Conservation (phyloP, 306 rosid species). For the Pterocarpus macrocarpus region DNA sequence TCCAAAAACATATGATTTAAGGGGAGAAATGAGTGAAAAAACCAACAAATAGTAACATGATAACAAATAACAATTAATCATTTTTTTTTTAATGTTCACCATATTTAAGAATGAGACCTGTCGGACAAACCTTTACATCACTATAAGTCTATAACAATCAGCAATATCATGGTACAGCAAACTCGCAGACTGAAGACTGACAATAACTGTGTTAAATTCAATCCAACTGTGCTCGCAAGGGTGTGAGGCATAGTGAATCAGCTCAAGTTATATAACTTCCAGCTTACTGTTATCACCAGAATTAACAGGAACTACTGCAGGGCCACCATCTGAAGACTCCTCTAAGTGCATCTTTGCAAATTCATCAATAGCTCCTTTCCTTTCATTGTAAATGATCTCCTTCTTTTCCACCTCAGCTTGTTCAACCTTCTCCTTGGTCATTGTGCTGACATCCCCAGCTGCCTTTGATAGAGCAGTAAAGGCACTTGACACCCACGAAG, state of each 20-base stretch:
- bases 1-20: neutral
- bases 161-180: slow-evolving; percentile 29
- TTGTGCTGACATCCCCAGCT: slow-evolving; percentile 70
- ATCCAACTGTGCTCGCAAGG: slow-evolving; percentile 29
- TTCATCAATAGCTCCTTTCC: slow-evolving; percentile 57
- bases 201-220: slow-evolving; percentile 23
- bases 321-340: slow-evolving; percentile 42
- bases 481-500: slow-evolving; percentile 78
- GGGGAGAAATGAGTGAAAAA: slow-evolving; percentile 10
- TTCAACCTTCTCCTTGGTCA: slow-evolving; percentile 82
- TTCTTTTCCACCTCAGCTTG: slow-evolving; percentile 71
- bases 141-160: slow-evolving; percentile 17
- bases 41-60: slow-evolving; percentile 8
- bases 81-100: slow-evolving; percentile 38
- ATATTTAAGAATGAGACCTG: slow-evolving; percentile 25
- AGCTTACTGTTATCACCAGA: slow-evolving; percentile 57
- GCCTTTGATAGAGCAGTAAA: slow-evolving; percentile 74
- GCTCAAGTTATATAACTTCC: slow-evolving; percentile 48
- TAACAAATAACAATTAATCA: slow-evolving; percentile 39
- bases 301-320: slow-evolving; percentile 68
- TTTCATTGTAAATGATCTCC: slow-evolving; percentile 54
- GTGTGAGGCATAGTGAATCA: slow-evolving; percentile 25
- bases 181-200: slow-evolving; percentile 28
- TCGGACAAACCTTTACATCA: slow-evolving; percentile 36
- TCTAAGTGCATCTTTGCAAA: slow-evolving; percentile 40